Conservation (phyloP, 1,284 basidiomycete genomes). For the Rhodotorula sp. region DNA sequence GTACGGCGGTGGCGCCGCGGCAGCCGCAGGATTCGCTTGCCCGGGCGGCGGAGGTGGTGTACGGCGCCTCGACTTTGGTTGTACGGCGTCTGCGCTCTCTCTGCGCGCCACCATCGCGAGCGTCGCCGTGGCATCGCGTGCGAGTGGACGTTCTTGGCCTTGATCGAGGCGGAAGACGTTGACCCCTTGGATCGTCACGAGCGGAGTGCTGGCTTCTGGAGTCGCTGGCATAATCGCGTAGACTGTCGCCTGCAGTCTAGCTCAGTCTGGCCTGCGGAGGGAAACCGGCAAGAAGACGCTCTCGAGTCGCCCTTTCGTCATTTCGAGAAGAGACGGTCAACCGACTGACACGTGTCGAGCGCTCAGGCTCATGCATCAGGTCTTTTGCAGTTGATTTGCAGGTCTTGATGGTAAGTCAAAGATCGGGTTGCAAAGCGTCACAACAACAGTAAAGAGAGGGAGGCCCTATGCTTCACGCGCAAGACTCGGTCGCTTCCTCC, state of each 20-base stretch:
- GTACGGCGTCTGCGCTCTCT: neutral
- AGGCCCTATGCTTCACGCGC: neutral
- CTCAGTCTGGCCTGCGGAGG: neutral
- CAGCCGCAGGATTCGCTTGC: neutral
- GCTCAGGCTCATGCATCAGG: neutral
- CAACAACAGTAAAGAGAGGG: neutral
- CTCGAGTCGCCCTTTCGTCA: neutral
- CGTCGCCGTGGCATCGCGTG: neutral
- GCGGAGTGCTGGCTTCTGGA: neutral
- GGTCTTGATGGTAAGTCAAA: too few relatives aligned
- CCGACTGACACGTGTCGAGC: neutral
- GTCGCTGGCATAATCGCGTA: too few relatives aligned
- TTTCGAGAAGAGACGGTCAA: neutral
- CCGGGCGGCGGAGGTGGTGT: slow-evolving; percentile 8
- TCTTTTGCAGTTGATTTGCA: too few relatives aligned
- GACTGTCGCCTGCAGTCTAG: too few relatives aligned
- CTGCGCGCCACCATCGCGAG: neutral
- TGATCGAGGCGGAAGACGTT: slow-evolving; percentile 4
- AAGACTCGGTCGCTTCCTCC: slow-evolving; percentile 18
- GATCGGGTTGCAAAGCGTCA: too few relatives aligned
- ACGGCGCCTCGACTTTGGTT: neutral
- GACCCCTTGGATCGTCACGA: neutral
- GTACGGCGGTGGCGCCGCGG: slow-evolving; percentile 8
- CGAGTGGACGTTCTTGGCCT: neutral
- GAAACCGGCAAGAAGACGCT: neutral